Base-by-base conservation (phyloP, 2,329 filamentous ascomycete genomes). In the Diaporthe vexans region DNA sequence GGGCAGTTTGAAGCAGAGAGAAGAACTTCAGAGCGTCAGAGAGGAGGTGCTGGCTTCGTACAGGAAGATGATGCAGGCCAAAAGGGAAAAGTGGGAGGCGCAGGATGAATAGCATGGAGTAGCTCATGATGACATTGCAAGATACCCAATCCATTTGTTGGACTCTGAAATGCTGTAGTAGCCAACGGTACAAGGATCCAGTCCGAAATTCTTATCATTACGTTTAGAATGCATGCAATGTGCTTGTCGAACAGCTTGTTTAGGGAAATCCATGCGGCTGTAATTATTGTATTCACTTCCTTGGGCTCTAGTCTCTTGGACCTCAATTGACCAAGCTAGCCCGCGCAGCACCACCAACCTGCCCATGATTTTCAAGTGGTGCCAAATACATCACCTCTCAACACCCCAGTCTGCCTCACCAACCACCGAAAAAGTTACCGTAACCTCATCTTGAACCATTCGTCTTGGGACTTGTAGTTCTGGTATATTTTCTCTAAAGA, bases 41-140 rank as follows among this genome's bases (percentile, higher is more conserved):
- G 88, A 88, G 80, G 91, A 89, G 72, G 91, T 95, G n/a, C 91
- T 96, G 73, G 92, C 94, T 77, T 88, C 90, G 57, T 96, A 96
- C 81, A 86, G 94, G 75, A 88, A 88, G 77, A 86, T 94, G 85
- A 94, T 95, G 91, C 87, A 87, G 51, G 86, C 86, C 75, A 88
- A 83, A 79, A 84, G 87, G 72, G 76, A 78, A 33, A 54, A 43
- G 29, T 21, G 33, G 51, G 69, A 61, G 7, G 35, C 61, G 1
- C 37, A 59, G 24, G 52, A 63, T 26, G 63, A 43, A 52, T 65
- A 46, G 26, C 7, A 48, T 48, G 40, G 59, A 63, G 29, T 11
- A 56, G 26, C n/a, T 43, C 19, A 17, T 26, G 26, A 21, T 33
- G 24, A 72, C 48, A 37, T 43, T 33, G 57, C 63, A 54, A 73